Evolutionary conservation across 2,329 filamentous ascomycete genomes (phyloP), one percentile per base, ranked within the genome.

Genomic region (Trichoderma atrobrunneum): DNA sequence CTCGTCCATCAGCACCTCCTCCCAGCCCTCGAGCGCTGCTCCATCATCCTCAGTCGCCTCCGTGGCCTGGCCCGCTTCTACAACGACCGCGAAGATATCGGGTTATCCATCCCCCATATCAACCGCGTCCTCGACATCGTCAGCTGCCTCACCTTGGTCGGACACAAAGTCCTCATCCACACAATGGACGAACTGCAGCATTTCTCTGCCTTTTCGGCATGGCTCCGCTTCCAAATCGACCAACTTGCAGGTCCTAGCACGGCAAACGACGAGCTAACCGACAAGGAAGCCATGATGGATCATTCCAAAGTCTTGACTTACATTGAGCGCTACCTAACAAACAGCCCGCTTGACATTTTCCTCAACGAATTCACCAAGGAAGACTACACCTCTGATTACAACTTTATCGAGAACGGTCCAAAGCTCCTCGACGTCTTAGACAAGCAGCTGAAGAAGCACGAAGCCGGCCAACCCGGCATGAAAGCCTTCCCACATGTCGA

Each of bases 1-100:
- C 86, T 98, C 14, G 86, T 94, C 0, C 95, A 97, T 78, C 92
- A 97, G 78, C 95, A 97, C 79, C 90, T 98, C 66, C 86, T 98
- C 3, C 96, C 96, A 0, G 94, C 93, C 0, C 85, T 98, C 2
- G 94, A 98, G 76, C 90, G 95, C 67, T 92, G 92, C 75, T 88
- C 89, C 61, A 90, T 98, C 28, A 91, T 97, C 36, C 87, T 97
- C 32, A 94, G 92, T 75, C 91, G 94, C 14, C 87, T 99, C 1
- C 89, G 92, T 26, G 95, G 96, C 1, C 88, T 98, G 14, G 94
- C 95, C 4, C 90, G 89, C 73, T 97, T 94, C 76, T 89, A 95
- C 78, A 91, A 91, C 72, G 84, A 87, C 36, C 87, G 88, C 63
- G 87, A 89, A 71, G 86, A 89, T 62, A 87, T 93, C 51, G 92